A percentile compares a stretch with the other conserved stretches of the same genome.
phyloP scores from a whole-genome alignment of 176 grass and related monocot genomes.

The Avena eriantha region DNA sequence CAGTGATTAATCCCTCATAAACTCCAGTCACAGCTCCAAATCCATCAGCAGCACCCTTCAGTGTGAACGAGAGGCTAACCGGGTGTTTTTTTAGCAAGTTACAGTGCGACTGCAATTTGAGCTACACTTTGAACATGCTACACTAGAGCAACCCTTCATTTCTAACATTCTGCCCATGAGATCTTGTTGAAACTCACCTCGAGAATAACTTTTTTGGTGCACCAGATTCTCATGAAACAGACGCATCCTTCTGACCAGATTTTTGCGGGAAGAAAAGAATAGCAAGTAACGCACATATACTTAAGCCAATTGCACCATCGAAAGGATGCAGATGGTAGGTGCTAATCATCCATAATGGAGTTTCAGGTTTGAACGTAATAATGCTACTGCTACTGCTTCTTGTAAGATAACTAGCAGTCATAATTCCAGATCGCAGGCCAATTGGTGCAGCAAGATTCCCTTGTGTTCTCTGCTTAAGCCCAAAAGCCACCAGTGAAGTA shows the following conservation, averaged over 20 bases:
- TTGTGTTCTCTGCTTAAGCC: slow-evolving; percentile 76
- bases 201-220: neutral
- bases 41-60: slow-evolving; percentile 9
- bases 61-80: neutral
- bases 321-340: slow-evolving; percentile 78
- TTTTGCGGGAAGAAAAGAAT: slow-evolving; percentile 81
- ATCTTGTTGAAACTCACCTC: slow-evolving; percentile 37
- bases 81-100: neutral
- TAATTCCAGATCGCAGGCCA: slow-evolving; percentile 84
- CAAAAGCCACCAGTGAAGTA: slow-evolving; percentile 85
- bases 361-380: slow-evolving; percentile 59
- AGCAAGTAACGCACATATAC: slow-evolving; percentile 70
- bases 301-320: slow-evolving; percentile 72
- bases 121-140: slow-evolving; percentile 17
- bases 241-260: slow-evolving; percentile 51
- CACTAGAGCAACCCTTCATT: slow-evolving; percentile 11
- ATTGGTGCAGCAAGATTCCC: slow-evolving; percentile 86
- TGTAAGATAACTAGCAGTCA: slow-evolving; percentile 79
- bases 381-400: slow-evolving; percentile 61
- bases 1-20: neutral
- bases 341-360: slow-evolving; percentile 72
- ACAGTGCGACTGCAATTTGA: neutral
- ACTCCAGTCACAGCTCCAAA: slow-evolving; percentile 4
- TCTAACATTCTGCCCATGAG: neutral
- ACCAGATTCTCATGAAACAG: slow-evolving; percentile 43